These are phyloP conservation scores for Malus domestica DNA, from an alignment of 306 rosid species.

Conservation along the genomic window ASM211411v1 NC_041789.1:31013501-31014000, in stretches of 20 bases:
- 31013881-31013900: background rate
- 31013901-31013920: background rate
- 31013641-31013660: background rate
- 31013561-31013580: background rate
- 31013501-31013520: background rate
- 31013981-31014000: background rate
- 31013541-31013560: background rate
- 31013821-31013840: constrained; percentile 71
- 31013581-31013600: background rate
- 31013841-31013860: constrained; percentile 58
- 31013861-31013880: constrained; percentile 48
- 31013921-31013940: background rate
- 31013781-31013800: constrained; percentile 7
- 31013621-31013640: background rate
- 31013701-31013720: constrained; percentile 12
- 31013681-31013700: constrained; percentile 11
- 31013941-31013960: background rate
- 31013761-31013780: constrained; percentile 4
- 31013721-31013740: background rate
- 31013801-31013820: constrained; percentile 33
- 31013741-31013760: background rate
- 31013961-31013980: background rate
- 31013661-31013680: constrained; percentile 4
- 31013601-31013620: background rate
- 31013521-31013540: background rate